A percentile compares a stretch with the other conserved stretches of the same genome.
phyloP scores from a whole-genome alignment of 1,139 yeast genomes.

The Ogataea hybrid region DNA sequence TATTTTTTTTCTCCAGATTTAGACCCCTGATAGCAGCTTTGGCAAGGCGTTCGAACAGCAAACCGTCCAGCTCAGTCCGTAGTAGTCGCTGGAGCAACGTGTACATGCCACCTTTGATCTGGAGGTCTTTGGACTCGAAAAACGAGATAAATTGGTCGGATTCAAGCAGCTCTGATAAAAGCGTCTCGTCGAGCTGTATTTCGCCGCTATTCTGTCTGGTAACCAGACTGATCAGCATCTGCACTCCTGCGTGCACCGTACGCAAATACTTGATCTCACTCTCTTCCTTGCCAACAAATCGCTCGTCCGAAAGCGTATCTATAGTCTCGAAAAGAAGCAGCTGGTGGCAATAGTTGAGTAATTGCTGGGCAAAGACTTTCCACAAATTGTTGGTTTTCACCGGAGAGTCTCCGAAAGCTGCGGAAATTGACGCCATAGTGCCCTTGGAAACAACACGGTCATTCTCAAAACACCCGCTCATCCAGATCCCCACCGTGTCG shows the following conservation, averaged over 20 bases:
- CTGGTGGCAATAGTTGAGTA: constrained; percentile 54
- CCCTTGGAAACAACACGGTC: constrained; percentile 60
- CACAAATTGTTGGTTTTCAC: constrained; percentile 60
- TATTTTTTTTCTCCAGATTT: constrained; percentile 38
- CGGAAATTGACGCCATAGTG: constrained; percentile 46
- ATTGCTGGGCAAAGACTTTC: constrained; percentile 53
- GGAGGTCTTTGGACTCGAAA: constrained; percentile 39
- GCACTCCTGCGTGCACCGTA: constrained; percentile 51
- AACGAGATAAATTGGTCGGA: constrained; percentile 47
- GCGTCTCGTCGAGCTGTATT: constrained; percentile 25
- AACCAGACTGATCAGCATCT: constrained; percentile 38
- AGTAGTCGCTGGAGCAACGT: constrained; percentile 35
- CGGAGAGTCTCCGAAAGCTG: constrained; percentile 56
- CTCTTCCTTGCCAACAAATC: constrained; percentile 69
- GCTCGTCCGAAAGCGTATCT: constrained; percentile 69
- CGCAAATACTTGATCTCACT: constrained; percentile 65
- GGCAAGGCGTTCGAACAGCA: constrained; percentile 43
- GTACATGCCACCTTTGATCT: constrained; percentile 46
- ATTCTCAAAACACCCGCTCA: constrained; percentile 66
- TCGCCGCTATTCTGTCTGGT: constrained; percentile 5
- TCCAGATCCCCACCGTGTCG: constrained; percentile 70
- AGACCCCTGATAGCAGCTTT: constrained; percentile 53
- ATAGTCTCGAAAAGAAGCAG: constrained; percentile 55
- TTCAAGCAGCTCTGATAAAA: constrained; percentile 33
- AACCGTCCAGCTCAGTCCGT: constrained; percentile 22